phyloP scores from a whole-genome alignment of 805 yeast genomes.

The Helenozyma rhizophorensis region DNA sequence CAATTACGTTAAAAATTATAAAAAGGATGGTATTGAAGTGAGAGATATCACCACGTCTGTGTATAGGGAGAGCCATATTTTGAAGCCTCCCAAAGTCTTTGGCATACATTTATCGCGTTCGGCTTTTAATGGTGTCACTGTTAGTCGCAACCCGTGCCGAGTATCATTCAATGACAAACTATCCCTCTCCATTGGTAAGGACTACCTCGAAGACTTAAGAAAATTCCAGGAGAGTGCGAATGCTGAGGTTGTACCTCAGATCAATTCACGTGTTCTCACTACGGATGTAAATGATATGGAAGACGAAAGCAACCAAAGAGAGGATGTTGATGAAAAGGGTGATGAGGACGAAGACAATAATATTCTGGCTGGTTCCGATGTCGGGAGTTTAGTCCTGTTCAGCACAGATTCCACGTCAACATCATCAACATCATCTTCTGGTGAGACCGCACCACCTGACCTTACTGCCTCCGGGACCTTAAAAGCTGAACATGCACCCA shows the following conservation, averaged over 20 bases:
- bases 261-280: conserved; percentile 16
- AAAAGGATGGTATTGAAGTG: conserved; percentile 40
- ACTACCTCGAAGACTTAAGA: conserved; percentile 32
- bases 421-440: too few relatives aligned
- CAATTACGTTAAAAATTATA: conserved; percentile 44
- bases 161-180: conserved; percentile 59
- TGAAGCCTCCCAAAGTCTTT: conserved; percentile 65
- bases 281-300: conserved; percentile 25
- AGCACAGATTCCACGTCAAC: too few relatives aligned
- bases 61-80: conserved; percentile 56
- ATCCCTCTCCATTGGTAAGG: conserved; percentile 45
- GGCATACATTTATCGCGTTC: conserved; percentile 87
- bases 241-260: conserved; percentile 1
- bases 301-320: conserved; percentile 32
- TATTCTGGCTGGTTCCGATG: conserved; percentile 8
- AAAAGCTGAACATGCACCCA: not conserved
- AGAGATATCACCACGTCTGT: conserved; percentile 57
- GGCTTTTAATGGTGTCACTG: conserved; percentile 59
- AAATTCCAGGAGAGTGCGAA: conserved; percentile 25
- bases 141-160: conserved; percentile 70
- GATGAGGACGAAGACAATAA: conserved; percentile 24
- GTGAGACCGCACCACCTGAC: too few relatives aligned
- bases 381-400: too few relatives aligned
- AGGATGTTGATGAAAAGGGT: conserved; percentile 34
- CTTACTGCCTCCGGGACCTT: conserved; percentile 5